Percentiles rank a stretch among this genome's conserved stretches.
Evolutionary conservation across 139 green algal genomes (phyloP).

Genomic region (Dunaliella sp.): DNA sequence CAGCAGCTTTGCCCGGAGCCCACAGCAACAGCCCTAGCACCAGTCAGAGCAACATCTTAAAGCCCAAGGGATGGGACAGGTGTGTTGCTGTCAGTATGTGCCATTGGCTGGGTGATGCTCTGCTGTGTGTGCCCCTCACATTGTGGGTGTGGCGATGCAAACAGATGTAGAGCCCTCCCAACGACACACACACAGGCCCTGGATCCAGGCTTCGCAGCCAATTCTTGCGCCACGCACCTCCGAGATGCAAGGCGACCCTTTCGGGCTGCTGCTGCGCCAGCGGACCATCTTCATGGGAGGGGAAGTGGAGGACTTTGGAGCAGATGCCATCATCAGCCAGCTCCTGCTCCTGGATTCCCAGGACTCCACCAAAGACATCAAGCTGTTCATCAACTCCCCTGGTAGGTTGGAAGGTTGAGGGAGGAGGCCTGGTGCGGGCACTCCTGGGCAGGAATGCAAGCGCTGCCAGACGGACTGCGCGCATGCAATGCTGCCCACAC

Average conservation of each 20-base stretch:
- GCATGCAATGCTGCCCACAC: too few relatives aligned
- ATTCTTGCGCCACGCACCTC: constrained; percentile 61
- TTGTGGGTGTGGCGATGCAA: too few relatives aligned
- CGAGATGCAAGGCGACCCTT: constrained; percentile 90
- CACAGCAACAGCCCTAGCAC: background rate
- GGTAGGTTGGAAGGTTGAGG: too few relatives aligned
- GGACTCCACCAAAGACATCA: constrained; percentile 96
- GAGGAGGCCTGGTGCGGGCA: too few relatives aligned
- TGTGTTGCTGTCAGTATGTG: too few relatives aligned
- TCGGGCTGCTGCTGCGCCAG: constrained; percentile 90
- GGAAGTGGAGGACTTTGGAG: constrained; percentile 94
- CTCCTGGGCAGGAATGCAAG: too few relatives aligned
- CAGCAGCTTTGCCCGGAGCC: background rate
- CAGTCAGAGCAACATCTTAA: background rate
- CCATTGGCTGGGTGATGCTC: too few relatives aligned
- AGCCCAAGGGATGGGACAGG: constrained; percentile 38
- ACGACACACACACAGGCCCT: constrained; percentile 21
- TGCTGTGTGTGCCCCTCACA: too few relatives aligned
- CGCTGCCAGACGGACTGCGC: too few relatives aligned
- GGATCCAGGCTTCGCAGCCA: constrained; percentile 59
- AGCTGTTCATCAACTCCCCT: constrained; percentile 99
- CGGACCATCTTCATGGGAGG: constrained; percentile 95
- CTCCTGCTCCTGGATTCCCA: constrained; percentile 94
- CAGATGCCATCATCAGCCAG: constrained; percentile 95
- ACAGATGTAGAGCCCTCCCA: too few relatives aligned